phyloP scores from a whole-genome alignment of 1,139 yeast genomes.

The Diutina ranongensis region DNA sequence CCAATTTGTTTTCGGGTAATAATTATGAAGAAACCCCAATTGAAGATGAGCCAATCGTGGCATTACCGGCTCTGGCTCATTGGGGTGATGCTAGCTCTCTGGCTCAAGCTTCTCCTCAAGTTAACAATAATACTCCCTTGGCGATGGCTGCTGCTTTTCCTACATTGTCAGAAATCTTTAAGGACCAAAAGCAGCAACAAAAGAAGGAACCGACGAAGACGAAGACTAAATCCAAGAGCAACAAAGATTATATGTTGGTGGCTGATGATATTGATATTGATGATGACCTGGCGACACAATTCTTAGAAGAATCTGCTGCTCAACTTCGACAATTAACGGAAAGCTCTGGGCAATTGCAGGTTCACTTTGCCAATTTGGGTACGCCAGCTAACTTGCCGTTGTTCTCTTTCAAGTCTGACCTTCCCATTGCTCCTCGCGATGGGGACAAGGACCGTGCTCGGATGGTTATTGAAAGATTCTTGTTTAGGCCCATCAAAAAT shows the following conservation, averaged over 20 bases:
- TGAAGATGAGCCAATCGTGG: conserved; percentile 15
- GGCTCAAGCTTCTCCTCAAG: conserved; percentile 25
- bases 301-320: conserved; percentile 26
- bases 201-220: conserved; percentile 19
- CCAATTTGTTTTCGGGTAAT: conserved; percentile 9
- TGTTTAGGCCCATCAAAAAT: conserved; percentile 33
- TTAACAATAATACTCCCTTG: conserved; percentile 23
- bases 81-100: conserved; percentile 33
- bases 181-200: conserved; percentile 26
- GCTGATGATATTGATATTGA: conserved; percentile 33
- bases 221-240: conserved; percentile 15
- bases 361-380: conserved; percentile 14
- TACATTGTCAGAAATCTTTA: conserved; percentile 53
- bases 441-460: conserved; percentile 29
- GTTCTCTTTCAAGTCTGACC: conserved; percentile 19
- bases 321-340: conserved; percentile 22
- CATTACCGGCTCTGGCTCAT: conserved; percentile 46
- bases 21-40: background rate
- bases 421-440: conserved; percentile 17
- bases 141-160: conserved; percentile 59
- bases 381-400: conserved; percentile 22
- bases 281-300: conserved; percentile 24
- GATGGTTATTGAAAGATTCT: conserved; percentile 30
- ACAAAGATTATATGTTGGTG: conserved; percentile 17
- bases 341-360: conserved; percentile 21